Conservation (phyloP, 805 yeast species). For the Cyberlindnera bimundalis region DNA sequence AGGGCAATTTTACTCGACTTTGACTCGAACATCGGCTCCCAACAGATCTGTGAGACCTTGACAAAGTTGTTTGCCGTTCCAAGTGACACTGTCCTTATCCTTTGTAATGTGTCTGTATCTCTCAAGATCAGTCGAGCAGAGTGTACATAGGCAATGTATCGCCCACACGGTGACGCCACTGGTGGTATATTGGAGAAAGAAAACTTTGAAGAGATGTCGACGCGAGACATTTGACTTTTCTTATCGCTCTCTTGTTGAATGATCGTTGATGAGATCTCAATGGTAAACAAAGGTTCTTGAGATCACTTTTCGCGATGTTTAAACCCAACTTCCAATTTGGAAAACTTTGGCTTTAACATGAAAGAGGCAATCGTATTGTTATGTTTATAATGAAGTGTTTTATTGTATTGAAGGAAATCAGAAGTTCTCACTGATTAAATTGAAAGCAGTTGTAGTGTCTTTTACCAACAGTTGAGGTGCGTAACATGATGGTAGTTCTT, state of each 20-base stretch:
- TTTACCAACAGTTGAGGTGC: too few species aligned
- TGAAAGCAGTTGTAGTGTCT: too few species aligned
- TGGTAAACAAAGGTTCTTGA: too few species aligned
- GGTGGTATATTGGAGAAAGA: slow-evolving; percentile 14
- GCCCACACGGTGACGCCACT: slow-evolving; percentile 14
- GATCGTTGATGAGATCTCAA: too few species aligned
- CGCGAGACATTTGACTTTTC: slow-evolving; percentile 6
- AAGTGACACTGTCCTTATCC: slow-evolving; percentile 9
- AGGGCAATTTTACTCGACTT: slow-evolving; percentile 15
- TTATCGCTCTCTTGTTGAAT: not conserved
- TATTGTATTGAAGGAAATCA: too few species aligned
- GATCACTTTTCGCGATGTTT: too few species aligned
- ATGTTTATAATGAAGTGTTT: too few species aligned
- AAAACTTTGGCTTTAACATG: too few species aligned
- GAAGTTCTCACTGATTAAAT: too few species aligned
- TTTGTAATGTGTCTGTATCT: slow-evolving; percentile 11
- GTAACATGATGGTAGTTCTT: too few species aligned
- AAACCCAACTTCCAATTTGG: too few species aligned
- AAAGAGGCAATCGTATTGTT: not conserved
- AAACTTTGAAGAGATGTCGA: slow-evolving; percentile 16
- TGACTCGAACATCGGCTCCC: slow-evolving; percentile 16
- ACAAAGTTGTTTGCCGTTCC: slow-evolving; percentile 1
- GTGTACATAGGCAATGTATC: slow-evolving; percentile 16
- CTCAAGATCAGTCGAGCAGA: slow-evolving; percentile 16
- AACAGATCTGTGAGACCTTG: slow-evolving; percentile 17